Conservation (phyloP, 805 yeast genomes). For the Suhomyces emberorum region DNA sequence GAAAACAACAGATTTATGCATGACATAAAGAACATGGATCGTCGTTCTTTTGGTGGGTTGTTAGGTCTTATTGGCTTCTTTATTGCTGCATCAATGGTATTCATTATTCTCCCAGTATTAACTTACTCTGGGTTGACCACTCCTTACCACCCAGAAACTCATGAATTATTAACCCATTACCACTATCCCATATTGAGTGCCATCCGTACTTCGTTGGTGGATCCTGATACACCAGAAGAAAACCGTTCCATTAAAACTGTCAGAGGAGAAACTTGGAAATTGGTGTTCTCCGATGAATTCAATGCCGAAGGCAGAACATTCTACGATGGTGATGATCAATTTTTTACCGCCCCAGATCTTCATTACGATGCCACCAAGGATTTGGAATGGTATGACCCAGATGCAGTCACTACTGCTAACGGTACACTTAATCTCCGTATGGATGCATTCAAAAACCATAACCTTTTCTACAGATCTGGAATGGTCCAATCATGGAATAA, state of each 20-base stretch:
- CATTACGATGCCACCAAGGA: conserved; percentile 42
- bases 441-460: conserved; percentile 54
- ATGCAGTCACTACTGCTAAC: conserved; percentile 38
- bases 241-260: conserved; percentile 20
- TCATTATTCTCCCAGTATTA: conserved; percentile 76
- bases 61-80: conserved; percentile 57
- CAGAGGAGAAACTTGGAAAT: conserved; percentile 31
- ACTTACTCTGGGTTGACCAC: conserved; percentile 71
- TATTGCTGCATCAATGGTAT: conserved; percentile 62
- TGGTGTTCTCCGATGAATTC: conserved; percentile 42
- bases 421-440: conserved; percentile 34
- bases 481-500: conserved; percentile 93
- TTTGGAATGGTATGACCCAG: conserved; percentile 46
- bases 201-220: conserved; percentile 33
- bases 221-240: conserved; percentile 40
- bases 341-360: conserved; percentile 39
- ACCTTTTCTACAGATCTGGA: conserved; percentile 80
- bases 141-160: conserved; percentile 24
- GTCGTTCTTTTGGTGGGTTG: conserved; percentile 57
- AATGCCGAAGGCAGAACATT: conserved; percentile 43
- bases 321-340: conserved; percentile 44
- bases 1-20: conserved; percentile 65
- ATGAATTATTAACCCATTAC: conserved; percentile 47
- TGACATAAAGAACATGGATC: conserved; percentile 67
- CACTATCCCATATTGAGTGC: conserved; percentile 35